phyloP scores from a whole-genome alignment of 1,284 basidiomycete genomes.

The Ceraceosorus guamensis region DNA sequence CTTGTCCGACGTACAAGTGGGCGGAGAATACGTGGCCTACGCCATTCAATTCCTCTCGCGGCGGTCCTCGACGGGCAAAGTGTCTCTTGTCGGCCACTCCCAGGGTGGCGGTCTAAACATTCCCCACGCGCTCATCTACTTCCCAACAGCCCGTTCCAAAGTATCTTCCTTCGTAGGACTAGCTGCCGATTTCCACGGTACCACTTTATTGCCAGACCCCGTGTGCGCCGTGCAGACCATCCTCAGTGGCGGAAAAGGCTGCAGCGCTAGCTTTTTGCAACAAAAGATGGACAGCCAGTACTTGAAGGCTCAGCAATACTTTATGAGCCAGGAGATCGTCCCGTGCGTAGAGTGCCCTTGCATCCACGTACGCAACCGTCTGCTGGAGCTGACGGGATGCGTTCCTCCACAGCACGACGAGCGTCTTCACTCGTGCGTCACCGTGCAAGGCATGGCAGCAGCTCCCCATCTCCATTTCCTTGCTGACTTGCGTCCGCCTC shows the following conservation, averaged over 20 bases:
- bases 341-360: neutral
- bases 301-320: conserved; percentile 7
- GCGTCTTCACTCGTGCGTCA: conserved; percentile 8
- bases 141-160: neutral
- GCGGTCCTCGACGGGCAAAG: conserved; percentile 1
- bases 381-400: too few relatives aligned
- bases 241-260: conserved; percentile 1
- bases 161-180: conserved; percentile 6
- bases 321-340: conserved; percentile 4
- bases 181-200: conserved; percentile 10
- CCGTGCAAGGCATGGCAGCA: too few relatives aligned
- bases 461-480: too few relatives aligned
- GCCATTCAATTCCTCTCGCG: conserved; percentile 6
- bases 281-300: conserved; percentile 5
- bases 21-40: conserved; percentile 7
- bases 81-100: conserved; percentile 6
- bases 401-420: conserved; percentile 2
- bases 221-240: conserved; percentile 5
- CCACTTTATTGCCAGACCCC: conserved; percentile 4
- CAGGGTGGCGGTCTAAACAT: conserved; percentile 11
- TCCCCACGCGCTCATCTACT: neutral
- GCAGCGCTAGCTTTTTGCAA: conserved; percentile 8
- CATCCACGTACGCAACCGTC: too few relatives aligned
- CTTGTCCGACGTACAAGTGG: conserved; percentile 5
- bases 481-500: too few relatives aligned